phyloP scores from a whole-genome alignment of 225 moss, liverwort and hornwort species.

The Polytrichum formosum region DNA sequence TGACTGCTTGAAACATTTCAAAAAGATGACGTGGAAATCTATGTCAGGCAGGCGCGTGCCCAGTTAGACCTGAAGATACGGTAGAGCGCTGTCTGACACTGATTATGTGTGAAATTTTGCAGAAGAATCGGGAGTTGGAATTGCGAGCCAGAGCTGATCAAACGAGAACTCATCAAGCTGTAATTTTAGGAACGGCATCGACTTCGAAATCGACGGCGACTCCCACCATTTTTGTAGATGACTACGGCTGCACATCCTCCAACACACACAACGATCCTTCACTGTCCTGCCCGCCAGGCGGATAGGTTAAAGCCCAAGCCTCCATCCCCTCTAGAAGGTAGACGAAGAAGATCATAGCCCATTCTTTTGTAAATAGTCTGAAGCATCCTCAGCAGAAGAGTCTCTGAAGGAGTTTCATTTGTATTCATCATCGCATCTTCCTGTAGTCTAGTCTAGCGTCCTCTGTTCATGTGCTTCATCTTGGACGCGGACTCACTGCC shows the following conservation, averaged over 20 bases:
- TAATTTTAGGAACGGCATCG: neutral
- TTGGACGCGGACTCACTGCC: too few species aligned
- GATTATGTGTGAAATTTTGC: neutral
- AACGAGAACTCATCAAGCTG: conserved; percentile 3
- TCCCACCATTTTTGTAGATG: conserved; percentile 2
- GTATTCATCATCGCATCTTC: too few species aligned
- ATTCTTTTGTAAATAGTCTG: too few species aligned
- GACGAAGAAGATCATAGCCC: too few species aligned
- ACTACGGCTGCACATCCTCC: neutral
- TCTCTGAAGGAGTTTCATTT: too few species aligned
- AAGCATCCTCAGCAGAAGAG: too few species aligned
- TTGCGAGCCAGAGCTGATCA: neutral
- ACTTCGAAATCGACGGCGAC: neutral
- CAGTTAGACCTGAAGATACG: neutral
- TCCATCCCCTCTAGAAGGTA: too few species aligned
- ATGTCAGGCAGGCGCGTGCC: neutral
- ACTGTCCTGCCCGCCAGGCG: neutral
- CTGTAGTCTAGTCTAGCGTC: too few species aligned
- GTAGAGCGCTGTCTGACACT: neutral
- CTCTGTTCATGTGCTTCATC: too few species aligned
- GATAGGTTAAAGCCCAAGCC: neutral
- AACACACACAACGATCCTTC: conserved; percentile 2
- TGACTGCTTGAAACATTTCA: neutral
- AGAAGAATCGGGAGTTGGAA: neutral
- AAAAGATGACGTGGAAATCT: neutral